Percentiles rank a stretch among this genome's conserved stretches.
Conservation (phyloP, 306 rosid species). For the Ceratonia siliqua region DNA sequence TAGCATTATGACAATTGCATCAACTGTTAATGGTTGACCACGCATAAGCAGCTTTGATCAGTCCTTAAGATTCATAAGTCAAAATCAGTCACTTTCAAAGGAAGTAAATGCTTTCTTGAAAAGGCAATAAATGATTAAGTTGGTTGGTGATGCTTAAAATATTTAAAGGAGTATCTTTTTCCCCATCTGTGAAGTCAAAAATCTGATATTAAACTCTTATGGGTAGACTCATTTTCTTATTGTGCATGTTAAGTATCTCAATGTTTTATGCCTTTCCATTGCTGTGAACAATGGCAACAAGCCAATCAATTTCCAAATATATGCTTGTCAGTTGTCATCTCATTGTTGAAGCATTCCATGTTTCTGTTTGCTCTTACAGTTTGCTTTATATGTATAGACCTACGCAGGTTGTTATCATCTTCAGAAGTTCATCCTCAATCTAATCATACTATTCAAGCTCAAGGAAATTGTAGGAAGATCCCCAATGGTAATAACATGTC, state of each 20-base stretch:
- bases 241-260: not conserved
- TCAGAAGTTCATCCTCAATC: not conserved
- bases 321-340: not conserved
- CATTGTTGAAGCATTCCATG: not conserved
- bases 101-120: constrained; percentile 12
- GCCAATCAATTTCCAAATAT: too few species aligned
- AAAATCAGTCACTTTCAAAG: constrained; percentile 12
- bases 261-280: too few species aligned
- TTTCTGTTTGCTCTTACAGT: not conserved
- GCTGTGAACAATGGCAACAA: too few species aligned
- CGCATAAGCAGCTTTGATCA: not conserved
- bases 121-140: constrained; percentile 20
- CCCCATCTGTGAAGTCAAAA: not conserved
- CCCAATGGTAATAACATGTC: not conserved
- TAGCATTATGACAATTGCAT: constrained; percentile 15
- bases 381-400: too few species aligned
- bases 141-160: constrained; percentile 13
- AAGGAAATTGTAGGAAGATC: not conserved
- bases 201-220: not conserved
- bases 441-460: not conserved
- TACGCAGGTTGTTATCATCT: not conserved
- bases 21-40: constrained; percentile 9
- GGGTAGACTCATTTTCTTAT: not conserved
- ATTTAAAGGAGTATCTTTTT: not conserved
- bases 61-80: not conserved